A percentile compares a stretch with the other conserved stretches of the same genome.
phyloP scores from a whole-genome alignment of 2,329 filamentous ascomycete species.

The Hortaea werneckii region DNA sequence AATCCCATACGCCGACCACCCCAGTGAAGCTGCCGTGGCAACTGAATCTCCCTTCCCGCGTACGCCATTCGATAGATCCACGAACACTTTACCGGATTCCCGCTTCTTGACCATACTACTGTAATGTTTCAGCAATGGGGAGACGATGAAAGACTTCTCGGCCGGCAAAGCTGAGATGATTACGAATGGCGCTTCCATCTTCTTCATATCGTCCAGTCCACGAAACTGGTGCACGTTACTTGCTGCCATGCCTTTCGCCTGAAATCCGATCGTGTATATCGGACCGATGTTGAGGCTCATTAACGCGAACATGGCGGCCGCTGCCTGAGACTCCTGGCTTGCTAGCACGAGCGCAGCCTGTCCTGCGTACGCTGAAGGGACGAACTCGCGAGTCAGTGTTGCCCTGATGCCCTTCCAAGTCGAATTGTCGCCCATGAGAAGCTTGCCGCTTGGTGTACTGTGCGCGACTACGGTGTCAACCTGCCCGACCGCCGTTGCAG shows the following conservation, averaged over 20 bases:
- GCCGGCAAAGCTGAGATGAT: conserved; percentile 70
- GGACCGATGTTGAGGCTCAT: conserved; percentile 65
- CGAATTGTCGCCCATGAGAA: conserved; percentile 69
- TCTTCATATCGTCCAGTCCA: conserved; percentile 69
- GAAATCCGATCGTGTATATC: conserved; percentile 78
- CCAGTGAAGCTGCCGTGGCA: conserved; percentile 59
- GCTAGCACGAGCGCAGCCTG: conserved; percentile 68
- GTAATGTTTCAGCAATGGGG: conserved; percentile 67
- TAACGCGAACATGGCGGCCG: conserved; percentile 68
- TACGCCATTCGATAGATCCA: conserved; percentile 60
- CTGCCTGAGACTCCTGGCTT: conserved; percentile 62
- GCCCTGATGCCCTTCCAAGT: conserved; percentile 78
- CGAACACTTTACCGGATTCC: conserved; percentile 55
- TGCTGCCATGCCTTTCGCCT: conserved; percentile 48
- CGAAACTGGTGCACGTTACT: conserved; percentile 54
- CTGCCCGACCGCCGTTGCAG: conserved; percentile 67
- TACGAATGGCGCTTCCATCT: conserved; percentile 68
- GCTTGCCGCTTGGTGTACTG: conserved; percentile 38
- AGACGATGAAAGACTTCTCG: conserved; percentile 69
- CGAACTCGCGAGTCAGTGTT: conserved; percentile 69
- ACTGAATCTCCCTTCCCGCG: conserved; percentile 59
- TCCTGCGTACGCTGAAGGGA: conserved; percentile 69
- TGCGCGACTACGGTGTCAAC: conserved; percentile 71
- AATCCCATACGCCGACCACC: conserved; percentile 69
- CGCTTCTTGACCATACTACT: conserved; percentile 33